Conservation (phyloP, 2,329 filamentous ascomycete genomes). For the Epichloe bromicola region DNA sequence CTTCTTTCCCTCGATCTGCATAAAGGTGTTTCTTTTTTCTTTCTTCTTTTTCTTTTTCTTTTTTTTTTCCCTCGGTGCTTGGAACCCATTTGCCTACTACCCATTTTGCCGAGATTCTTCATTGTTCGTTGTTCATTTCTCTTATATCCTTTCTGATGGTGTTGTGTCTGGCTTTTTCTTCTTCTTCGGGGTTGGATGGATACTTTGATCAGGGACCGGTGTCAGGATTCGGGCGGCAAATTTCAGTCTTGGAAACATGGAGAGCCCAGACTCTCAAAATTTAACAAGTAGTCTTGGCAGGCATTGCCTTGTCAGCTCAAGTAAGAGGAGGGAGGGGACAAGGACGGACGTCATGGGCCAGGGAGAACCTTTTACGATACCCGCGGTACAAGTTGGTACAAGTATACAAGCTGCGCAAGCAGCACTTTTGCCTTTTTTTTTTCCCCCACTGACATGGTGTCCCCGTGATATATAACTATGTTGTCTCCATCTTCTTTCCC, state of each 20-base stretch:
- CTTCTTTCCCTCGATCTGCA: neutral
- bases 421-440: constrained; percentile 5
- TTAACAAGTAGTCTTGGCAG: neutral
- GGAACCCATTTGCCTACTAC: neutral
- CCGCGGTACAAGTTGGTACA: neutral
- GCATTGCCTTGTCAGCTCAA: neutral
- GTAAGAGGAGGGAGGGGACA: neutral
- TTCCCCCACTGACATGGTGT: constrained; percentile 2
- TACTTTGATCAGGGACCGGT: neutral
- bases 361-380: neutral
- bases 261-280: neutral
- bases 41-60: too few relatives aligned
- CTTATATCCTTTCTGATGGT: neutral
- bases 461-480: too few relatives aligned
- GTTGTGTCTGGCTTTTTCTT: neutral
- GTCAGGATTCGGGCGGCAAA: neutral
- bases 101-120: too few relatives aligned
- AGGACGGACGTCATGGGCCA: neutral
- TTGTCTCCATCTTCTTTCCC: neutral
- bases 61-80: neutral
- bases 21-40: neutral
- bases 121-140: too few relatives aligned
- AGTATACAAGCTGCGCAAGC: neutral
- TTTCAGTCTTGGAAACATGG: neutral
- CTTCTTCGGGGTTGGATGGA: neutral